Conservation (phyloP, 1,284 basidiomycete genomes). For the Tetrapyrgos nigripes region DNA sequence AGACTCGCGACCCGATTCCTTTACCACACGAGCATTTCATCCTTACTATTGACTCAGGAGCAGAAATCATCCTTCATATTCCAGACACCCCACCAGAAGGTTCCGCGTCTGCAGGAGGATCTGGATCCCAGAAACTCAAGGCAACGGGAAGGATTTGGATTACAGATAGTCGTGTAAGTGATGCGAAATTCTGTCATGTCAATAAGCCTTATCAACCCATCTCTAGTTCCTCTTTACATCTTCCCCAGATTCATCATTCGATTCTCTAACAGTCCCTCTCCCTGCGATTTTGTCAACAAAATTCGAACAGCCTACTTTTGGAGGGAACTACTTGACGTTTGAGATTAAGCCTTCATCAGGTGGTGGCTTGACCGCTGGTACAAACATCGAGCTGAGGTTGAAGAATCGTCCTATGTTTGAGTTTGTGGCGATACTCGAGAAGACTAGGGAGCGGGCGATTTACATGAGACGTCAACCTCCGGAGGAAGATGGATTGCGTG, state of each 20-base stretch:
- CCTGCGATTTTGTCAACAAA: conserved; percentile 67
- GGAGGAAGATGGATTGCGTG: conserved; percentile 74
- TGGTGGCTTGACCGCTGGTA: conserved; percentile 69
- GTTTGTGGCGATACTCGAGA: conserved; percentile 74
- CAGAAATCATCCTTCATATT: conserved; percentile 61
- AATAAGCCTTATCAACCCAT: background rate
- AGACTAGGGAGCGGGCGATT: conserved; percentile 74
- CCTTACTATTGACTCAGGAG: conserved; percentile 59
- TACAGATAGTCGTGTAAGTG: conserved; percentile 73
- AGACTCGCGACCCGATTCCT: conserved; percentile 64
- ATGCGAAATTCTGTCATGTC: background rate
- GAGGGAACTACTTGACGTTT: conserved; percentile 69
- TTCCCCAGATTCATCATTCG: conserved; percentile 48
- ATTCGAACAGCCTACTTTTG: conserved; percentile 78
- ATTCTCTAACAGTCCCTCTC: conserved; percentile 64
- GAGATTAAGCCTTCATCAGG: conserved; percentile 68
- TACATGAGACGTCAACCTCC: conserved; percentile 72
- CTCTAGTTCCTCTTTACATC: conserved; percentile 69
- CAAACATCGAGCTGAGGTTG: conserved; percentile 70
- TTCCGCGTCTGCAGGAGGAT: conserved; percentile 51
- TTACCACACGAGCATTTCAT: conserved; percentile 68
- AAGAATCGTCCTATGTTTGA: conserved; percentile 73
- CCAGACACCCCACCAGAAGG: conserved; percentile 56
- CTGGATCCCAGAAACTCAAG: conserved; percentile 62
- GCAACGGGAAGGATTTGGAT: conserved; percentile 63